Base-by-base conservation (phyloP, 306 rosid species). In the Vigna trinervia region DNA sequence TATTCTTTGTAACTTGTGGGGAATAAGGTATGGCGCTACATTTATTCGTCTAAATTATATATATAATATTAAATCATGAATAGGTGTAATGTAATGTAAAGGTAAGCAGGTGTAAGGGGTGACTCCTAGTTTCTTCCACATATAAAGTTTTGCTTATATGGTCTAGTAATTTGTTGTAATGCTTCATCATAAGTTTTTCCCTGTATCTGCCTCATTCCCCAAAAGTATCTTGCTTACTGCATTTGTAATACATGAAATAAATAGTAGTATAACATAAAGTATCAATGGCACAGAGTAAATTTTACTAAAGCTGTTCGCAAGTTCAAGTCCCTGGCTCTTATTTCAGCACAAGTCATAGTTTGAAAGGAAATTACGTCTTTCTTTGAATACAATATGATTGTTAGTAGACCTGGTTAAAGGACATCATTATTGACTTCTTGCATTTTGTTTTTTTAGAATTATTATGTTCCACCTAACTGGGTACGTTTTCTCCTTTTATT, bases 1-100 rank as follows among this genome's bases (percentile, higher is more conserved):
- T 89, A 96, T 96, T 96, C 99, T 96, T 96, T 96, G 92, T 89
- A 92, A 83, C 86, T 82, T 89, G 89, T 89, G 87, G 89, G 88
- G 91, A 86, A 93, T 96, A 96, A 92, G 90, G 75, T 85, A 80
- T 69, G 87, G 84, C 68, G 78, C 76, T 85, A 92, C 90, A 69
- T 84, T 87, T 84, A 60, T 82, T 78, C 47, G 75, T 84, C 87
- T 83, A 78, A 71, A 73, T 30, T 19, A 50, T 68, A 80, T 78
- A 84, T 84, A 77, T 81, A 41, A 80, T 81, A 56, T 88, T 71
- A 76, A 79, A 71, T 61, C 43, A 79, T 80, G 81, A 80, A 75
- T 87, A 88, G 89, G 77, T 93, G 97, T 91, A 93, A 89, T 45
- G 50, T 45, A 45, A 45, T 45, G 50, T 45, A 45, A 45, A 90